These are phyloP conservation scores for Amanita rubescens DNA, from an alignment of 768 basidiomycete species.

Conservation along the genomic window DNA sequence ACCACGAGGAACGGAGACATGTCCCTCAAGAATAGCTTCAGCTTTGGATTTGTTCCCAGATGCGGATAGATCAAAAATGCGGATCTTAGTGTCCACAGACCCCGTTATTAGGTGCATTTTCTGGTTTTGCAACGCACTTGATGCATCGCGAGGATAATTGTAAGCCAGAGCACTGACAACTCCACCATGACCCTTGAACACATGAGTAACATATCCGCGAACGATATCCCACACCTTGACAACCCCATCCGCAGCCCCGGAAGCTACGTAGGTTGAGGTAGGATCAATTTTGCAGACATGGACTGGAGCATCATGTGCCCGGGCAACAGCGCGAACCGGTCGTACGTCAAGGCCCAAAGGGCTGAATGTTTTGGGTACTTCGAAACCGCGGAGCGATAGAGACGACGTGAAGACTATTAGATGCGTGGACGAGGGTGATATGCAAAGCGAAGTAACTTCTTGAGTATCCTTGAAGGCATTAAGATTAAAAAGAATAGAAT, in stretches of 20 bases:
- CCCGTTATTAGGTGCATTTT: conserved; percentile 83
- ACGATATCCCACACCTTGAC: conserved; percentile 96
- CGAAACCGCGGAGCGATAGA: conserved; percentile 76
- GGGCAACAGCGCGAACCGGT: conserved; percentile 69
- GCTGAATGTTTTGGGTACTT: conserved; percentile 48
- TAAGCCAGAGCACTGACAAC: conserved; percentile 89
- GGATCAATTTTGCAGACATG: conserved; percentile 83
- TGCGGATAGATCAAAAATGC: conserved; percentile 83
- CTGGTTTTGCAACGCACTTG: conserved; percentile 35
- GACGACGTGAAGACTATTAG: conserved; percentile 79
- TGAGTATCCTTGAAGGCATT: conserved; percentile 61
- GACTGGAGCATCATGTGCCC: conserved; percentile 90
- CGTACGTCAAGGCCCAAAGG: conserved; percentile 44
- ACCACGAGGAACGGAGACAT: conserved; percentile 90
- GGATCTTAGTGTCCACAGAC: conserved; percentile 84
- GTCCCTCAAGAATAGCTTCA: conserved; percentile 84
- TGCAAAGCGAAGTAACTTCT: conserved; percentile 74
- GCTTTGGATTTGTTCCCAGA: conserved; percentile 54
- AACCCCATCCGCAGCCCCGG: conserved; percentile 91
- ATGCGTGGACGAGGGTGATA: conserved; percentile 68
- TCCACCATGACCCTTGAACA: conserved; percentile 96
- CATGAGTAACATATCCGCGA: conserved; percentile 86
- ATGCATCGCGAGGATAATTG: conserved; percentile 63
- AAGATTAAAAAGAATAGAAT: conserved; percentile 1
- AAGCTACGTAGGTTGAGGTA: conserved; percentile 85